Evolutionary conservation across 2,329 filamentous ascomycete species (phyloP).

Genomic region (Exophiala sp.): DNA sequence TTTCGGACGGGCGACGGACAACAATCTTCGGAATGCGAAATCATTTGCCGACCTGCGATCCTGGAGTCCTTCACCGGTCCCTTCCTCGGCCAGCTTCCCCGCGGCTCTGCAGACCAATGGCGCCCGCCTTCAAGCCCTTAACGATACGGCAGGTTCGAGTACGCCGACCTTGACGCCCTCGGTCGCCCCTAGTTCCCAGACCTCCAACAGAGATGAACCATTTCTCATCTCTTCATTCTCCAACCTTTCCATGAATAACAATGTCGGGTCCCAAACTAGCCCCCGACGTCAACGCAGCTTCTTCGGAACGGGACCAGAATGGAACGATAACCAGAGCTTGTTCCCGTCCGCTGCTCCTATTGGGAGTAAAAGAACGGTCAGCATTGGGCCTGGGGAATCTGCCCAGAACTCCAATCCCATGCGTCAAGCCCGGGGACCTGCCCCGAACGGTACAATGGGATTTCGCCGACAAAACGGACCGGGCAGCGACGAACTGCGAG

Average conservation of each 20-base stretch:
- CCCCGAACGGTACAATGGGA: conserved; percentile 54
- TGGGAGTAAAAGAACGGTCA: conserved; percentile 59
- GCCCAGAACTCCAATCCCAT: conserved; percentile 52
- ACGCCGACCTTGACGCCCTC: conserved; percentile 63
- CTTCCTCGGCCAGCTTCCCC: conserved; percentile 82
- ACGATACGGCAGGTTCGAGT: conserved; percentile 52
- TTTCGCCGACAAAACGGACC: conserved; percentile 58
- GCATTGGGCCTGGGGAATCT: conserved; percentile 53
- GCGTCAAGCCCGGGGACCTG: conserved; percentile 57
- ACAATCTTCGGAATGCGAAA: conserved; percentile 82
- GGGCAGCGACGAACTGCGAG: conserved; percentile 58
- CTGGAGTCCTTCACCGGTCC: conserved; percentile 87
- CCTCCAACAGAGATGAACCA: conserved; percentile 49
- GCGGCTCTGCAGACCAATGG: conserved; percentile 59
- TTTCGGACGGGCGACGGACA: conserved; percentile 57
- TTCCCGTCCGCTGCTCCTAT: conserved; percentile 50
- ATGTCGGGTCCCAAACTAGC: conserved; percentile 38
- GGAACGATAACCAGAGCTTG: conserved; percentile 23
- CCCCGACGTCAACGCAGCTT: conserved; percentile 30
- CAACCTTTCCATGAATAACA: conserved; percentile 51
- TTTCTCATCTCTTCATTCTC: conserved; percentile 59
- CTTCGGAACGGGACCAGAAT: conserved; percentile 25
- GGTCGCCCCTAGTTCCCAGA: conserved; percentile 44
- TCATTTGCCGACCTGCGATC: conserved; percentile 94
- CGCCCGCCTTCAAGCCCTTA: conserved; percentile 55